A percentile compares a stretch with the other conserved stretches of the same genome.
Evolutionary conservation across 768 basidiomycete genomes (phyloP).

Genomic region (Phaeotremella skinneri): DNA sequence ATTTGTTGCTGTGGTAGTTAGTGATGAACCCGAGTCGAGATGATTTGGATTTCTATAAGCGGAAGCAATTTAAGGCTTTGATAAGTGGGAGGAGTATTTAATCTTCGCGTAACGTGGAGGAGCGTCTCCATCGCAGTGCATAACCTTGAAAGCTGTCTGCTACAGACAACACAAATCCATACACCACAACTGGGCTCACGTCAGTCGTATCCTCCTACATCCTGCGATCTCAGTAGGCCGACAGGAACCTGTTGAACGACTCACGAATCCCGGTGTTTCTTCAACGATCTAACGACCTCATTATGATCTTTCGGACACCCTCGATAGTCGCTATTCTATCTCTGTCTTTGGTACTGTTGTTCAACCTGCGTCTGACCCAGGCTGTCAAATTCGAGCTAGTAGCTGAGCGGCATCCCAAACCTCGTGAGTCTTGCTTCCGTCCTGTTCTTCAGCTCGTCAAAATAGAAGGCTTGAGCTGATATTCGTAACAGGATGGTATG

Average conservation of each 20-base stretch:
- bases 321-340: constrained; percentile 16
- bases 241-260: background rate
- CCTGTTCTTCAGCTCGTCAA: background rate
- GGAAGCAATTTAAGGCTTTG: background rate
- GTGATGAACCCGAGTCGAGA: constrained; percentile 9
- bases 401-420: constrained; percentile 67
- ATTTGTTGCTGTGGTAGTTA: constrained; percentile 19
- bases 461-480: background rate
- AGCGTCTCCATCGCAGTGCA: no score
- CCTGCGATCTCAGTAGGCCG: background rate
- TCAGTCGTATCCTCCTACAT: background rate
- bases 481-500: constrained; percentile 37
- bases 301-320: constrained; percentile 23
- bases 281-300: constrained; percentile 1
- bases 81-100: background rate
- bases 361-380: constrained; percentile 46
- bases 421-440: constrained; percentile 53
- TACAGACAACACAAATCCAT: no score
- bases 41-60: background rate
- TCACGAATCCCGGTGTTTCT: no score
- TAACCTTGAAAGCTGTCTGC: no score
- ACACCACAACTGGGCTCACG: no score
- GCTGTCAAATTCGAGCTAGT: constrained; percentile 85
- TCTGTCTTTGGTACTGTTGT: constrained; percentile 37
- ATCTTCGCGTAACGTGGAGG: background rate